A percentile compares a stretch with the other conserved stretches of the same genome.
These are phyloP conservation scores for Ogataea methylovora DNA, from an alignment of 805 yeast genomes.

Conservation along the genomic window DNA sequence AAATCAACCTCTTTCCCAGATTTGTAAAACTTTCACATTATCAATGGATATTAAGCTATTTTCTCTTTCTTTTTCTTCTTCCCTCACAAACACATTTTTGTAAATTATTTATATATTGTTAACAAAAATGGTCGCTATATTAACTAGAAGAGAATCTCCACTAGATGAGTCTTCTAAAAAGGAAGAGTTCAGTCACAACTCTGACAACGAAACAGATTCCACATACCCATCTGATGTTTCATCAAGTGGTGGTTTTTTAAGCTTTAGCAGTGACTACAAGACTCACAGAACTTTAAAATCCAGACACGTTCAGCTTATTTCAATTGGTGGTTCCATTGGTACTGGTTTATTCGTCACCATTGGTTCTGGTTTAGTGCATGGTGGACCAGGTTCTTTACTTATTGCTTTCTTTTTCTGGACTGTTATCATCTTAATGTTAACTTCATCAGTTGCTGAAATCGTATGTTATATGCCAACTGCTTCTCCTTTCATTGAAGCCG, in stretches of 20 bases:
- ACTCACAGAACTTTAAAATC: constrained; percentile 25
- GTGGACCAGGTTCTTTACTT: constrained; percentile 29
- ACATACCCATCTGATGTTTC: not conserved
- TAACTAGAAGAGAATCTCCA: not conserved
- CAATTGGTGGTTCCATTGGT: constrained; percentile 35
- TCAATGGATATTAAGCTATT: too few relatives aligned
- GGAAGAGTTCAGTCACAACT: not conserved
- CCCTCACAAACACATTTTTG: not conserved
- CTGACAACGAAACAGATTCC: not conserved
- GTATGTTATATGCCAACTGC: constrained; percentile 29
- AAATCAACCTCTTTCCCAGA: too few relatives aligned
- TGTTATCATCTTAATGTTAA: constrained; percentile 23
- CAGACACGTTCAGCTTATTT: constrained; percentile 31
- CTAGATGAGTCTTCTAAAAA: not conserved
- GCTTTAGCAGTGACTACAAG: constrained; percentile 4
- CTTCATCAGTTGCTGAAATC: constrained; percentile 29
- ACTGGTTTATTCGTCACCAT: constrained; percentile 31
- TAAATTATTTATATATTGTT: not conserved
- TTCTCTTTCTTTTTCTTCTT: not conserved
- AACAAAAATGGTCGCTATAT: not conserved
- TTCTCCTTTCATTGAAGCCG: constrained; percentile 29
- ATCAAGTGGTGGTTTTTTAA: not conserved
- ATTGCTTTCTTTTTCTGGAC: constrained; percentile 28
- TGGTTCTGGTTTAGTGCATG: constrained; percentile 25
- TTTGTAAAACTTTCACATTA: too few relatives aligned